These are phyloP conservation scores for Chytridiales sp. DNA, from an alignment of 371 early-diverging fungal genomes.

Conservation along the genomic window DNA sequence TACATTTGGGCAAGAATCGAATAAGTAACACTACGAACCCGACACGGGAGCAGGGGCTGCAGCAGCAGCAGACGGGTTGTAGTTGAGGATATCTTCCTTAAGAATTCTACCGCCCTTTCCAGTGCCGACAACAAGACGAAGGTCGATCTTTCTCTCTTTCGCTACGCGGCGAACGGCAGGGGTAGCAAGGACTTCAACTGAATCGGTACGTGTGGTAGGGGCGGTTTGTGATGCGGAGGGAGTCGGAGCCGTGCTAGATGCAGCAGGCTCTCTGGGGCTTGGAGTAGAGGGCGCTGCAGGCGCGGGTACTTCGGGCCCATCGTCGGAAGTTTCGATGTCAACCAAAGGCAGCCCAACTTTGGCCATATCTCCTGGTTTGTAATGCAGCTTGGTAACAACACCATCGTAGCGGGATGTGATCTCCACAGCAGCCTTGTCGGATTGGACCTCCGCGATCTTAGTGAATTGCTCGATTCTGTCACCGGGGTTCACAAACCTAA, in stretches of 20 bases:
- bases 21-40: no score
- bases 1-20: no score
- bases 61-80: not conserved
- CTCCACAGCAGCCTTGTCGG: constrained; percentile 97
- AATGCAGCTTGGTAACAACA: constrained; percentile 73
- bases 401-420: constrained; percentile 95
- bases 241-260: constrained; percentile 14
- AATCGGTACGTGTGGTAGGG: constrained; percentile 14
- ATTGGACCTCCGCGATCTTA: constrained; percentile 95
- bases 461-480: constrained; percentile 88
- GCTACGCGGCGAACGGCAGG: constrained; percentile 93
- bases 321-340: constrained; percentile 74
- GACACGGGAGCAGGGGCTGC: constrained; percentile 7
- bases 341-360: constrained; percentile 91
- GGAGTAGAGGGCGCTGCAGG: constrained; percentile 11
- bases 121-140: constrained; percentile 68
- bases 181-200: constrained; percentile 58
- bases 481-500: constrained; percentile 90
- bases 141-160: constrained; percentile 75
- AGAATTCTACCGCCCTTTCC: constrained; percentile 86
- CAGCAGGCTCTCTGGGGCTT: constrained; percentile 1
- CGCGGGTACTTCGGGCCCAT: constrained; percentile 19
- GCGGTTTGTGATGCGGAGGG: constrained; percentile 9
- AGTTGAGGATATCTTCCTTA: constrained; percentile 82
- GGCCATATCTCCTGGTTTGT: constrained; percentile 87